phyloP scores from a whole-genome alignment of 2,329 filamentous ascomycete species.

The Aphanoascus verrucosus region DNA sequence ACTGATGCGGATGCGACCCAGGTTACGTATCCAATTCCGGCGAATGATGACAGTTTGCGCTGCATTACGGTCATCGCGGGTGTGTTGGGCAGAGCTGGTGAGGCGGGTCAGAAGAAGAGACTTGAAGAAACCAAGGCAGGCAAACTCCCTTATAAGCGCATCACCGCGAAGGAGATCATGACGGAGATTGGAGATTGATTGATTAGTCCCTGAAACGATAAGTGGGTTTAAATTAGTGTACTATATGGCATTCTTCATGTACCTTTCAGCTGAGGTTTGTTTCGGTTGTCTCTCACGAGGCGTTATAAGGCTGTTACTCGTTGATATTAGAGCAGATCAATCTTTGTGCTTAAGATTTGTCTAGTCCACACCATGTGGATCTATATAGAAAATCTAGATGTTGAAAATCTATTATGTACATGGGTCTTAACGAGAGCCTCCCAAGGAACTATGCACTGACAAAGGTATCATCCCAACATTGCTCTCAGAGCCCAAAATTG shows the following conservation, averaged over 20 bases:
- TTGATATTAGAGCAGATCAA: background rate
- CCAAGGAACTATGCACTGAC: background rate
- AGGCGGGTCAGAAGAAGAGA: slow-evolving; percentile 61
- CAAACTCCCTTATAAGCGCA: slow-evolving; percentile 45
- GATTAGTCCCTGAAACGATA: background rate
- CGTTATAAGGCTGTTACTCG: background rate
- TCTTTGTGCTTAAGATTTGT: background rate
- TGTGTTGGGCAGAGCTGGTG: slow-evolving; percentile 71
- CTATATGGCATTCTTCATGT: background rate
- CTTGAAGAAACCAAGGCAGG: slow-evolving; percentile 53
- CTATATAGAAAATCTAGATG: slow-evolving; percentile 1
- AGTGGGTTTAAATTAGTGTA: background rate
- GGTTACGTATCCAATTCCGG: slow-evolving; percentile 93
- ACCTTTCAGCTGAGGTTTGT: background rate
- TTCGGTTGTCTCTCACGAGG: background rate
- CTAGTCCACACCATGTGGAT: background rate
- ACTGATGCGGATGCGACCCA: slow-evolving; percentile 85
- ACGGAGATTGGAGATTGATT: background rate
- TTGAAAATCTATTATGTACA: slow-evolving; percentile 9
- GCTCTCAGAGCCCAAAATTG: background rate
- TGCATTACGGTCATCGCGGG: slow-evolving; percentile 72
- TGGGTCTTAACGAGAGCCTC: background rate
- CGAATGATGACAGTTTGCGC: slow-evolving; percentile 91
- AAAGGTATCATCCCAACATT: slow-evolving; percentile 1
- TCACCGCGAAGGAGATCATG: background rate